Conservation (phyloP, 768 basidiomycete genomes). For the Psilocybe cyanescens region DNA sequence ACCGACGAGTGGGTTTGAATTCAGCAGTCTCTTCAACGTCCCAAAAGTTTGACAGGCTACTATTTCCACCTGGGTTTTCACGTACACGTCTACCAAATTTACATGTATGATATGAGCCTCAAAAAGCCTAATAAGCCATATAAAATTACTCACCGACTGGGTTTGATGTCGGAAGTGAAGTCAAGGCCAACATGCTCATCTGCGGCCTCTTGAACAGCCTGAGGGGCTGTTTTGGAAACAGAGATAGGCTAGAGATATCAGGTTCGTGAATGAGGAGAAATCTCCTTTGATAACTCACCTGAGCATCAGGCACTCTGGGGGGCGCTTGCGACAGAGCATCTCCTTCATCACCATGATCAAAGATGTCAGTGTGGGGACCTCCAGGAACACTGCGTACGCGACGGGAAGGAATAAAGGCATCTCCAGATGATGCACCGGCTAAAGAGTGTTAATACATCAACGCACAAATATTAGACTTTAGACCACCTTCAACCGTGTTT, state of each 20-base stretch:
- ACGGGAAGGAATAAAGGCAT: conserved; percentile 56
- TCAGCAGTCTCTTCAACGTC: conserved; percentile 43
- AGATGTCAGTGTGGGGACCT: conserved; percentile 54
- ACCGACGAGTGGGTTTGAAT: conserved; percentile 77
- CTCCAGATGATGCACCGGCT: conserved; percentile 12
- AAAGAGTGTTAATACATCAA: not conserved
- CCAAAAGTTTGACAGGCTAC: conserved; percentile 52
- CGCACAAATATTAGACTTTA: not conserved
- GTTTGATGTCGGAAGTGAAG: conserved; percentile 43
- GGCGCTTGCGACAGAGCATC: conserved; percentile 68
- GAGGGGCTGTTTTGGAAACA: not conserved
- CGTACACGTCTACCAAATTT: conserved; percentile 41
- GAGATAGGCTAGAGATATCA: not conserved
- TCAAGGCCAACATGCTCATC: conserved; percentile 37
- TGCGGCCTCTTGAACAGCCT: conserved; percentile 10
- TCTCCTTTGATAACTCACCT: conserved; percentile 11
- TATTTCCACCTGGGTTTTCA: conserved; percentile 47
- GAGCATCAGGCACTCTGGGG: conserved; percentile 27
- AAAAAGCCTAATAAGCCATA: not conserved
- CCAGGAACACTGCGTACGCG: conserved; percentile 60
- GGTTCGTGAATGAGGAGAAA: not conserved
- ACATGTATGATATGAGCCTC: not conserved
- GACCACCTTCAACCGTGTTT: not conserved
- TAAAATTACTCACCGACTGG: conserved; percentile 47
- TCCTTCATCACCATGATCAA: conserved; percentile 48